Base-by-base conservation (phyloP, 768 basidiomycete genomes). In the Lactifluus hygrophoroides region DNA sequence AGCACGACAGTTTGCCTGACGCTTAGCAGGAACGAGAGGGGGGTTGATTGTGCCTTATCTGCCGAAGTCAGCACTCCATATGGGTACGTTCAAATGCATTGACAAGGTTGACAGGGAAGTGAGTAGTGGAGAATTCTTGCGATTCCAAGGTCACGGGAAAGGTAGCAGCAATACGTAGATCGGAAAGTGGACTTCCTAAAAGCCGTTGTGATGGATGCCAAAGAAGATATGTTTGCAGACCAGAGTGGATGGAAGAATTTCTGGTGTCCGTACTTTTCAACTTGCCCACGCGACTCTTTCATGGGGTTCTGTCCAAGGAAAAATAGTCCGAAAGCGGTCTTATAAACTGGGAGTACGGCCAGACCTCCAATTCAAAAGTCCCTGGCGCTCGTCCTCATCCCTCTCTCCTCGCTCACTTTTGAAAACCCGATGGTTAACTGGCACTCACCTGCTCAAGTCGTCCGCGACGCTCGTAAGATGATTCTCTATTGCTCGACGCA, bases 361-460 rank as follows among this genome's bases (percentile, higher is more conserved):
- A 6, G 35, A 4, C 13, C 21, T 46, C 52, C 43, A 28, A 45
- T 49, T 49, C 58, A 44, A 27, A 30, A 53, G n/a, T 40, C 51
- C 51, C 56, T 38, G 35, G 19, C 45, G 51, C 35, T 47, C 54
- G 35, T 42, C 23, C 37, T 28, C 37, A 34, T 27, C 52, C 55
- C 44, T 45, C 21, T 43, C 21, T 23, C 51, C 16, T 37, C 42
- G 16, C 40, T n/a, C 50, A 21, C 55, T 35, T 32, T 34, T 38
- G 14, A 62, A 64, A 57, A 37, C n/a, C n/a, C n/a, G n/a, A 78
- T 77, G 77, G 68, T 69, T 52, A 57, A 74, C 56, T 78, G 77
- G 76, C 62, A 71, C 45, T 77, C 77, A 11, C 64, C 69, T 35
- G 56, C 65, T 10, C 70, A 76, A 64, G 61, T 77, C 48, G 70